phyloP scores from a whole-genome alignment of 2,329 filamentous ascomycete species.

The Ophiostoma himal-ulmi region DNA sequence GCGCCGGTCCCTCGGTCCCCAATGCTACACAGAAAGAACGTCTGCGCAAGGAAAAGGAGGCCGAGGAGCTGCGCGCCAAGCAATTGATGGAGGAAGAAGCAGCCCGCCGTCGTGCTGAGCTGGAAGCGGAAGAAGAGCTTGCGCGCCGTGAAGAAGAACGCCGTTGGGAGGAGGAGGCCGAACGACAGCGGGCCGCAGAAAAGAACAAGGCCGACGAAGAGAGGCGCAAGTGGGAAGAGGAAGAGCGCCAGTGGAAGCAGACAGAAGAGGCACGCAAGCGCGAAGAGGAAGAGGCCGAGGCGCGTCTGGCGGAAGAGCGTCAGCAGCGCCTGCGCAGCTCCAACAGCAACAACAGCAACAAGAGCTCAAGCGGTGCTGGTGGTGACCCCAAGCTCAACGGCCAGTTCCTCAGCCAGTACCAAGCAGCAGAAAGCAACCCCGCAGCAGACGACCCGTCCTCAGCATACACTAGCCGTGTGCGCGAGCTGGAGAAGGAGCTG shows the following conservation, averaged over 20 bases:
- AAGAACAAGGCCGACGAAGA: constrained; percentile 50
- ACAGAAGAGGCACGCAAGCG: constrained; percentile 60
- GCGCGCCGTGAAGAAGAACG: constrained; percentile 58
- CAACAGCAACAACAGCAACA: constrained; percentile 40
- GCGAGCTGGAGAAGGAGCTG: constrained; percentile 70
- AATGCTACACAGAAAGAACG: constrained; percentile 81
- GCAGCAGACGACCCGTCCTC: constrained; percentile 39
- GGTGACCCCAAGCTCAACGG: constrained; percentile 66
- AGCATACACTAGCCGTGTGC: constrained; percentile 62
- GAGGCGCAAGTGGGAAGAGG: constrained; percentile 61
- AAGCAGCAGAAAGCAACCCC: constrained; percentile 52
- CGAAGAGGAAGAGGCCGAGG: constrained; percentile 69
- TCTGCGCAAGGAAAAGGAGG: constrained; percentile 48
- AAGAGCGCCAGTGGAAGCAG: constrained; percentile 62
- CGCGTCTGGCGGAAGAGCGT: constrained; percentile 60
- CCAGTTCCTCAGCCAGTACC: constrained; percentile 82
- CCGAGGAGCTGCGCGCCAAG: constrained; percentile 56
- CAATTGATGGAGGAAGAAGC: constrained; percentile 46
- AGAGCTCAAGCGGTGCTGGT: background rate
- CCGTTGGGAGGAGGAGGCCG: constrained; percentile 60
- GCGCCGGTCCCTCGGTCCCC: constrained; percentile 69
- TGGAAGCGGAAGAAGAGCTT: constrained; percentile 55
- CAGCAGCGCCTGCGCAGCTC: constrained; percentile 51
- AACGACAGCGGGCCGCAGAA: constrained; percentile 54
- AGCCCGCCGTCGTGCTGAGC: constrained; percentile 41